phyloP scores from a whole-genome alignment of 768 basidiomycete species.

The Leucocoprinus leucothites region DNA sequence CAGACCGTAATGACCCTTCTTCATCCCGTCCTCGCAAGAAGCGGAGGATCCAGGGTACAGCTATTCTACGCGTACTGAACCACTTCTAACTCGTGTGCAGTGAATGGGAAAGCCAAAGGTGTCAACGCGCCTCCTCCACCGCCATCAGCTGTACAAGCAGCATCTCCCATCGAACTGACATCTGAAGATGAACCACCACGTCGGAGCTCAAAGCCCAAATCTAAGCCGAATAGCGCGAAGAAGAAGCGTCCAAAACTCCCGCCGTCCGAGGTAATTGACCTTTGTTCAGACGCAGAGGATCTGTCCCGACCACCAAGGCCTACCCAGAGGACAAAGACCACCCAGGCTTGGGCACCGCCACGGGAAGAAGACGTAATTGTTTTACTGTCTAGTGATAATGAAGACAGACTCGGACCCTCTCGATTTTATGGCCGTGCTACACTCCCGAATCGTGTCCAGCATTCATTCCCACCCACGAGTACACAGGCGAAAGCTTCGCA shows the following conservation, averaged over 20 bases:
- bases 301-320: background rate
- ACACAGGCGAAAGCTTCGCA: background rate
- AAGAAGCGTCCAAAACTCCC: background rate
- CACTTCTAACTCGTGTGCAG: background rate
- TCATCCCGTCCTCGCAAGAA: background rate
- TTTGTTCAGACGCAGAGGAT: conserved; percentile 21
- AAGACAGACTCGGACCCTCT: background rate
- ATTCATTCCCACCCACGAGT: background rate
- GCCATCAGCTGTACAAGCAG: background rate
- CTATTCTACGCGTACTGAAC: background rate
- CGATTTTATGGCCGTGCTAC: background rate
- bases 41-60: background rate
- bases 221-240: conserved; percentile 2
- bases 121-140: background rate
- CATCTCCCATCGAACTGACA: conserved; percentile 8
- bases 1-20: background rate
- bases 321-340: conserved; percentile 2
- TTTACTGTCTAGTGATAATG: conserved; percentile 18
- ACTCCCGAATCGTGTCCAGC: background rate
- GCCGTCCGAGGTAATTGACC: conserved; percentile 17
- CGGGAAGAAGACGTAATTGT: conserved; percentile 12
- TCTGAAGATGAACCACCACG: conserved; percentile 14
- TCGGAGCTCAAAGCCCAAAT: conserved; percentile 4
- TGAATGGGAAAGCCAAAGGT: conserved; percentile 3
- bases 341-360: background rate